Base-by-base conservation (phyloP, 495 filamentous ascomycete species). In the Bryoglossum gracile region DNA sequence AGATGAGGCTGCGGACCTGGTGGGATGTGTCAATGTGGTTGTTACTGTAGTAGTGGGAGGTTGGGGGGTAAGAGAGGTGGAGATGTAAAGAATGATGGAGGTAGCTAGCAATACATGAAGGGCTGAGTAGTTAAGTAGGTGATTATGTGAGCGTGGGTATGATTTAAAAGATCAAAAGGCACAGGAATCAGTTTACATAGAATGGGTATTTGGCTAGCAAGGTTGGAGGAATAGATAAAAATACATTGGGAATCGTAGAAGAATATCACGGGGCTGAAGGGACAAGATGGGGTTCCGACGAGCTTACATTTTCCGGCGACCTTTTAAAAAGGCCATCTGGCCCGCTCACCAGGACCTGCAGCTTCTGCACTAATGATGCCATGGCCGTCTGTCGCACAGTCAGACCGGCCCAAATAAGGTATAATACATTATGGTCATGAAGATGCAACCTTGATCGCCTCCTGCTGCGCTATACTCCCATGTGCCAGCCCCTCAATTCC, bases 401-500 rank as follows among this genome's bases (percentile, higher is more conserved):
- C 38, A 41, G 38, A 41, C 19, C n/a, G n/a, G 38, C 4, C 38
- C 5, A 13, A 13, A 18, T 41, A n/a, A n/a, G 16, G 11, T 41
- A 17, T 34, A 19, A 35, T 46, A 26, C 26, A 42, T 39, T 26
- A 28, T 26, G 19, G 14, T 49, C 46, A 42, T 41, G 23, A 28
- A 8, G 46, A 32, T 33, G 35, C 37, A 26, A 49, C 46, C 46
- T 49, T 41, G 33, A 48, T 30, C 5, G n/a, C 39, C 21, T 51
- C 39, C 18, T 43, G 8, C 11, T n/a, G 11, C 26, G 18, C 42
- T 38, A n/a, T 4, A 11, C 32, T 37, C 8, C 34, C 32, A 25
- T 24, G 18, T 34, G 38, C 38, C 8, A 24, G 21, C 14, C 5
- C 2, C 13, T 34, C 26, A 40, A 25, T 38, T 16, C 21, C 36